Evolutionary conservation across 768 basidiomycete species (phyloP).

Genomic region (Agaricus blazei): DNA sequence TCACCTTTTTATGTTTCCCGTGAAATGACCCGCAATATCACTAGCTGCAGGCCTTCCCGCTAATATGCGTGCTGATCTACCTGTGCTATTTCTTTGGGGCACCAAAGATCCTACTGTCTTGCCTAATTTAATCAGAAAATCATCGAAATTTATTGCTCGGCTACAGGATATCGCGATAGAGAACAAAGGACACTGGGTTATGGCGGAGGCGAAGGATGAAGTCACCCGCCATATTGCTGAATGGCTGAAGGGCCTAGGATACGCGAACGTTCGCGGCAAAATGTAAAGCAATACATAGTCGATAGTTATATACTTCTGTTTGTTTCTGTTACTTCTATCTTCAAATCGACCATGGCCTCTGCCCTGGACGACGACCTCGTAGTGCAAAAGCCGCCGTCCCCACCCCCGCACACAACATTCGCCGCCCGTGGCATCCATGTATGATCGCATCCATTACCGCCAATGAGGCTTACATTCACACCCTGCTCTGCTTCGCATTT

Average conservation of each 20-base stretch:
- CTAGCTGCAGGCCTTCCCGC: constrained; percentile 40
- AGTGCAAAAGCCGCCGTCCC: constrained; percentile 62
- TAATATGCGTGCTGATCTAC: constrained; percentile 40
- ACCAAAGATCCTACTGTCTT: constrained; percentile 47
- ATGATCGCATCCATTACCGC: constrained; percentile 25
- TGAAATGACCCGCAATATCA: not conserved
- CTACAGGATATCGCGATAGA: constrained; percentile 50
- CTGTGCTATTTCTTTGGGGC: constrained; percentile 60
- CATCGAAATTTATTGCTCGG: constrained; percentile 44
- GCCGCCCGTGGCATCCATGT: constrained; percentile 70
- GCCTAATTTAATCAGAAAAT: constrained; percentile 32
- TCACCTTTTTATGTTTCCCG: not conserved
- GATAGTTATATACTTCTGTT: not conserved
- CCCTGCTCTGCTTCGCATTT: not conserved
- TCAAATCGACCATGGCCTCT: constrained; percentile 1
- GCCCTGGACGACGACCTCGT: constrained; percentile 43
- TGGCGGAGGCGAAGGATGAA: constrained; percentile 55
- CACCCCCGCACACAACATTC: constrained; percentile 69
- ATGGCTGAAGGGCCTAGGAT: constrained; percentile 38
- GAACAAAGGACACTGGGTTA: constrained; percentile 63
- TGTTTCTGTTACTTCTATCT: not conserved
- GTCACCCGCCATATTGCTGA: constrained; percentile 42
- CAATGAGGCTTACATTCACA: constrained; percentile 14
- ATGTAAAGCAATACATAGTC: not conserved
- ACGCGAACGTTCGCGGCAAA: constrained; percentile 9